Conservation (phyloP, 1,139 yeast genomes). For the Debaryomyces nepalensis region DNA sequence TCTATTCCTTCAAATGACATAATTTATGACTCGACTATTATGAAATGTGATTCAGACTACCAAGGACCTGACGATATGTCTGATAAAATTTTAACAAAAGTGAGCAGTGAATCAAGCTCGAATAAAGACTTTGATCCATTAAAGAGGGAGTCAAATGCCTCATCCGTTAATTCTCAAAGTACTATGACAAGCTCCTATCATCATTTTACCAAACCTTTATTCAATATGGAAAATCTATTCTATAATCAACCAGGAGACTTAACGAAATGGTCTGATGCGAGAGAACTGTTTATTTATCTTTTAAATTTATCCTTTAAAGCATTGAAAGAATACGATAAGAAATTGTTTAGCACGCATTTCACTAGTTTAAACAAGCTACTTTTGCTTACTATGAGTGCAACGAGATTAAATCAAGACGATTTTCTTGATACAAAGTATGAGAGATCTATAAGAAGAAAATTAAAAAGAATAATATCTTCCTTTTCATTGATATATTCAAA, state of each 20-base stretch:
- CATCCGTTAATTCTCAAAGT: conserved; percentile 34
- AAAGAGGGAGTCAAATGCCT: conserved; percentile 47
- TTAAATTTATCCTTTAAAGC: conserved; percentile 54
- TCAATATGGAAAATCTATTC: conserved; percentile 49
- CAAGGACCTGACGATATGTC: conserved; percentile 11
- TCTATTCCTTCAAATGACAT: conserved; percentile 36
- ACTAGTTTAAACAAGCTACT: conserved; percentile 54
- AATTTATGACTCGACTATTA: conserved; percentile 29
- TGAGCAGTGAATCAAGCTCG: conserved; percentile 15
- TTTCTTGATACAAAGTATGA: conserved; percentile 50
- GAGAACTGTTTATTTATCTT: conserved; percentile 49
- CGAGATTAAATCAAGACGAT: conserved; percentile 57
- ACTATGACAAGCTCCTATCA: conserved; percentile 40
- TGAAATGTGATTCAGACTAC: conserved; percentile 13
- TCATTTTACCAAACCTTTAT: conserved; percentile 49
- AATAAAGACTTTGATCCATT: conserved; percentile 30
- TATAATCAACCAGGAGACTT: conserved; percentile 62
- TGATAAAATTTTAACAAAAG: background rate
- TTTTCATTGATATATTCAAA: conserved; percentile 65
- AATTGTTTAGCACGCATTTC: conserved; percentile 56
- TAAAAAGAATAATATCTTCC: conserved; percentile 55
- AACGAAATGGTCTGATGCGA: conserved; percentile 59
- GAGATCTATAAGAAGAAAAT: conserved; percentile 47
- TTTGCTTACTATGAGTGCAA: conserved; percentile 52
- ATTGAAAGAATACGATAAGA: conserved; percentile 52